Evolutionary conservation across 441 rosid genomes (phyloP).

Genomic region (Croton setiger): DNA sequence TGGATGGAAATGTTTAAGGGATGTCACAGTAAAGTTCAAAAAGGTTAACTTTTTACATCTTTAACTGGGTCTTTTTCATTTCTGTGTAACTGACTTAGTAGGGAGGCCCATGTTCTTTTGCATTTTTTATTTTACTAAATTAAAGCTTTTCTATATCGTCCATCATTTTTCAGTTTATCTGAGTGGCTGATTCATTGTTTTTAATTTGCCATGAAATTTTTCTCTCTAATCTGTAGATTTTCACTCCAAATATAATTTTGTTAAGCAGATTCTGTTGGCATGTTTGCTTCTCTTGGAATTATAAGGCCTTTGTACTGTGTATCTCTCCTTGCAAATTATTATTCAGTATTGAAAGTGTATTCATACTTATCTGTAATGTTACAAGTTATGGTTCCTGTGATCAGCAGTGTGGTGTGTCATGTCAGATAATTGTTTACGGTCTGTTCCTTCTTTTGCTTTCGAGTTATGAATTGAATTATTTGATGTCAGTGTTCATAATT

Average conservation of each 20-base stretch:
- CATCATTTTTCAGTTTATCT: background rate
- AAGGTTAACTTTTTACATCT: conserved; percentile 45
- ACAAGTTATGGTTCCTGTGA: background rate
- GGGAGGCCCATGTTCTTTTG: background rate
- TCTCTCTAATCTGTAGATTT: background rate
- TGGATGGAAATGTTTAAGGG: conserved; percentile 93
- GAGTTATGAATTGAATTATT: background rate
- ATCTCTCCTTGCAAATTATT: background rate
- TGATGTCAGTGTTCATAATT: background rate
- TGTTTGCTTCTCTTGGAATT: conserved; percentile 5
- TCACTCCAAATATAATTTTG: background rate
- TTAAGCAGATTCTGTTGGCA: background rate
- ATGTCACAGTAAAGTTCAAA: conserved; percentile 73
- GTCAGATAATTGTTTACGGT: background rate
- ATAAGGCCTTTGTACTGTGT: background rate
- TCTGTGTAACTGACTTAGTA: conserved; percentile 5
- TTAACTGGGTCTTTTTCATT: conserved; percentile 15
- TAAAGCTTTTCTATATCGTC: background rate
- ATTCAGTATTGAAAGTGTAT: background rate
- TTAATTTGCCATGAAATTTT: background rate
- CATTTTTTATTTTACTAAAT: background rate
- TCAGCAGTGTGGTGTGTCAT: background rate
- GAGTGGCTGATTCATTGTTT: background rate
- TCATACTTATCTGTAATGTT: background rate
- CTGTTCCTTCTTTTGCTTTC: background rate